A percentile compares a stretch with the other conserved stretches of the same genome.
These are phyloP conservation scores for Barbarea vulgaris DNA, from an alignment of 345 rosid species.

Conservation along the genomic window DNA sequence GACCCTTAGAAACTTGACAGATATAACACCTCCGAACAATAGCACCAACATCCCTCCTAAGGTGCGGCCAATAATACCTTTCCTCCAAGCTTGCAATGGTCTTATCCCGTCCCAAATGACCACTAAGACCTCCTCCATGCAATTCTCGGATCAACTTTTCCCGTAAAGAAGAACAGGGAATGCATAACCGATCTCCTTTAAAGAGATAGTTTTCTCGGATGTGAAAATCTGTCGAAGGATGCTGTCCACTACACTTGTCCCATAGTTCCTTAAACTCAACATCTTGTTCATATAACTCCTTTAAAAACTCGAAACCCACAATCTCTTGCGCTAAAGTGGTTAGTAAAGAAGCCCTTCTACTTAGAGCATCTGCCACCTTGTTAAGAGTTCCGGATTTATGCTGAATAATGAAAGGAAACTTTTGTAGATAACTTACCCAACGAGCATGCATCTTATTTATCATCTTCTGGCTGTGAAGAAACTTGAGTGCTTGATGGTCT, in stretches of 20 bases:
- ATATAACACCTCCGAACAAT: not conserved
- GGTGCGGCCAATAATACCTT: constrained; percentile 2
- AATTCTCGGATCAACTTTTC: constrained; percentile 9
- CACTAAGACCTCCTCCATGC: constrained; percentile 21
- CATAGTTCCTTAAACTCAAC: not conserved
- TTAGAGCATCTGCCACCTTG: not conserved
- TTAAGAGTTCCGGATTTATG: not conserved
- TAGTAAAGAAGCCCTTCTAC: not conserved
- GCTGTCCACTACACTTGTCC: not conserved
- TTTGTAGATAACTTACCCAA: not conserved
- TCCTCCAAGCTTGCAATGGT: constrained; percentile 10
- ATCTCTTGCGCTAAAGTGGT: not conserved
- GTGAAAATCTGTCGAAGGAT: not conserved
- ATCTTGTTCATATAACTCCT: not conserved
- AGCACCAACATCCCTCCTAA: constrained; percentile 4
- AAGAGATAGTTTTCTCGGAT: not conserved
- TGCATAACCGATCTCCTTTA: not conserved
- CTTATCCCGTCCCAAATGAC: constrained; percentile 16
- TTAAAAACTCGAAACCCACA: not conserved
- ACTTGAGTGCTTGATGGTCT: not conserved
- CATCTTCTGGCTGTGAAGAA: not conserved
- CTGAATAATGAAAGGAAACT: constrained; percentile 1
- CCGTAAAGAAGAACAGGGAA: not conserved
- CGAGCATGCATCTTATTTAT: constrained; percentile 12
- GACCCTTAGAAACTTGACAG: not conserved